phyloP scores from a whole-genome alignment of 495 filamentous ascomycete genomes.

The Trichoderma reesei region DNA sequence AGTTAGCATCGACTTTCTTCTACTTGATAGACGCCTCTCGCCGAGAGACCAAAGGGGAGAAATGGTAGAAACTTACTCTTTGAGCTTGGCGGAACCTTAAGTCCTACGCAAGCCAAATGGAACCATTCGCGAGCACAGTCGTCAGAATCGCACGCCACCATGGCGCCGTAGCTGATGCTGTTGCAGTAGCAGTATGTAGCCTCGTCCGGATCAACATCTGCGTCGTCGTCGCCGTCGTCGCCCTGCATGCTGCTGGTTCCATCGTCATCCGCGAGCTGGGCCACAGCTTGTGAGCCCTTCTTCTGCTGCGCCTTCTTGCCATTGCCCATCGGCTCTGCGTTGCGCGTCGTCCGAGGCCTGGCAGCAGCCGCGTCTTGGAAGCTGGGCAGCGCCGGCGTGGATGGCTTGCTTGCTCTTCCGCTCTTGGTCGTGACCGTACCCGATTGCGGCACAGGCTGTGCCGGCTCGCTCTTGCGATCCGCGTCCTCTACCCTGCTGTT shows the following conservation, averaged over 20 bases:
- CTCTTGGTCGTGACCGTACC: constrained; percentile 41
- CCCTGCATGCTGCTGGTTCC: constrained; percentile 25
- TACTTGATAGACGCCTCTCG: neutral
- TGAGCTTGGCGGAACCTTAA: constrained; percentile 73
- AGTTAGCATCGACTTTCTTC: neutral
- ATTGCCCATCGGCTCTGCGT: constrained; percentile 14
- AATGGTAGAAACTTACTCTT: constrained; percentile 53
- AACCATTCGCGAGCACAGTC: constrained; percentile 90
- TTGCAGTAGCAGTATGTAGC: constrained; percentile 91
- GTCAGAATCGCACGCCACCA: constrained; percentile 95
- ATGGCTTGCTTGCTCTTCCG: constrained; percentile 54
- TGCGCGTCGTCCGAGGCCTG: constrained; percentile 24
- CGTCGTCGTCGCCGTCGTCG: constrained; percentile 48
- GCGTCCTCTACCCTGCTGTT: constrained; percentile 29
- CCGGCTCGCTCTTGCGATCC: constrained; percentile 25
- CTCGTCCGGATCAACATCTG: constrained; percentile 70
- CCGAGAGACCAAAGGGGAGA: constrained; percentile 1
- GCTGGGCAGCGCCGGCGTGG: constrained; percentile 42
- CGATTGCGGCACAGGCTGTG: constrained; percentile 19
- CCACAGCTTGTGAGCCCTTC: constrained; percentile 44
- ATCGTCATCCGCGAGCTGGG: constrained; percentile 28
- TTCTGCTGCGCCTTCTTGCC: constrained; percentile 58
- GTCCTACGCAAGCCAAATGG: constrained; percentile 82
- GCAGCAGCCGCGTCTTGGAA: constrained; percentile 39
- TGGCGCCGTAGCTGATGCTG: constrained; percentile 86